Percentiles rank a stretch among this genome's conserved stretches.
Evolutionary conservation across 805 yeast genomes (phyloP).

Genomic region (Metschnikowia vanudenii): DNA sequence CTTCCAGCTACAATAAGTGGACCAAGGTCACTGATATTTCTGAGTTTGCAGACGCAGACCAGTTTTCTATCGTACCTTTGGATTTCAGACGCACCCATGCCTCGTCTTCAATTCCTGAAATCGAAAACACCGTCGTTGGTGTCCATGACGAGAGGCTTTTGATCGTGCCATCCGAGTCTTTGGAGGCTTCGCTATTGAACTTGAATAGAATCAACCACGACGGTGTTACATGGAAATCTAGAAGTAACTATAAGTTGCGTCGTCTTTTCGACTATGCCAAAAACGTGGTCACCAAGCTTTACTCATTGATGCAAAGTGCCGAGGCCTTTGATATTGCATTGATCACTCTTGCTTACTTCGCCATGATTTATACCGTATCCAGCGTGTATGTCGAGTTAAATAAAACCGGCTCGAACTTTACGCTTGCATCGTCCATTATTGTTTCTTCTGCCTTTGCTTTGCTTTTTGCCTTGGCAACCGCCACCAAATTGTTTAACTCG

Average conservation of each 20-base stretch:
- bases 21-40: constrained; percentile 42
- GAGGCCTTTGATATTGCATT: constrained; percentile 83
- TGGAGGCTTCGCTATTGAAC: constrained; percentile 23
- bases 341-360: constrained; percentile 75
- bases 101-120: constrained; percentile 39
- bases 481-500: constrained; percentile 53
- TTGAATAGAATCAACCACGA: constrained; percentile 31
- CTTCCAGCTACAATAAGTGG: constrained; percentile 46
- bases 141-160: constrained; percentile 45
- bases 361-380: constrained; percentile 82
- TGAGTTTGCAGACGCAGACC: constrained; percentile 43
- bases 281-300: constrained; percentile 39
- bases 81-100: constrained; percentile 49
- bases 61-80: constrained; percentile 52
- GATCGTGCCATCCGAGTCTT: constrained; percentile 32
- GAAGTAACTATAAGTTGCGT: constrained; percentile 55
- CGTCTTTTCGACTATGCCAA: constrained; percentile 54
- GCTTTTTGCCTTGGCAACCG: constrained; percentile 65
- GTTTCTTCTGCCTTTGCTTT: constrained; percentile 81
- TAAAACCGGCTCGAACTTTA: constrained; percentile 75
- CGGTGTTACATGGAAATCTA: constrained; percentile 59
- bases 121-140: constrained; percentile 37
- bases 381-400: constrained; percentile 76
- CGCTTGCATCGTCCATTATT: constrained; percentile 81
- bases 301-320: constrained; percentile 59